A percentile compares a stretch with the other conserved stretches of the same genome.
These are phyloP conservation scores for Diutina neorugosa DNA, from an alignment of 1,139 yeast genomes.

Conservation along the genomic window DNA sequence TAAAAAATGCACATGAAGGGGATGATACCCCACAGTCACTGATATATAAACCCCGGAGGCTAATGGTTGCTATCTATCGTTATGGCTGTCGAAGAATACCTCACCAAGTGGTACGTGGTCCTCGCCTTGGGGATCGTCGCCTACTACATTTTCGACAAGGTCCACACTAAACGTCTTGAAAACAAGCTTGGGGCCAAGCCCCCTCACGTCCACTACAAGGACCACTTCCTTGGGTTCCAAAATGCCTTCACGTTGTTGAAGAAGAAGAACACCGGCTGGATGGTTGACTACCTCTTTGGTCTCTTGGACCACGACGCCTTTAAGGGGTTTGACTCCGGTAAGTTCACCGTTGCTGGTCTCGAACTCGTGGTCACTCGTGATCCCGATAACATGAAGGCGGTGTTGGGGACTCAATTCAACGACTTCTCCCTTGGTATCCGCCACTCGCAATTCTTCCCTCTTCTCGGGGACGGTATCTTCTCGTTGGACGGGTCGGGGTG, in stretches of 20 bases:
- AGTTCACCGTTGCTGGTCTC: slow-evolving; percentile 10
- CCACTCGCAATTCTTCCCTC: slow-evolving; percentile 27
- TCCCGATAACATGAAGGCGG: slow-evolving; percentile 23
- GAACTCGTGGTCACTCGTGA: slow-evolving; percentile 18
- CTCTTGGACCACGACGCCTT: not conserved
- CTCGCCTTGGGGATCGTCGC: not conserved
- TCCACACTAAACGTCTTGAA: slow-evolving; percentile 1
- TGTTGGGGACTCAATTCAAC: slow-evolving; percentile 16
- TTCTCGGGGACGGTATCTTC: slow-evolving; percentile 47
- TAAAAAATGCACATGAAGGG: not conserved
- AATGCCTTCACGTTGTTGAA: not conserved
- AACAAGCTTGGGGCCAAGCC: slow-evolving; percentile 2
- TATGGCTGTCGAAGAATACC: not conserved
- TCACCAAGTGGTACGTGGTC: slow-evolving; percentile 2
- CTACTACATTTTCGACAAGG: not conserved
- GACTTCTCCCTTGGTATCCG: slow-evolving; percentile 36
- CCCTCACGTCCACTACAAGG: not conserved
- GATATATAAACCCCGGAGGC: not conserved
- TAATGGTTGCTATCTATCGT: not conserved
- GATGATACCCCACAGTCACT: not conserved
- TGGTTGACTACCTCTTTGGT: not conserved
- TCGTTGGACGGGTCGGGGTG: slow-evolving; percentile 44
- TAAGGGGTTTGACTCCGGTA: not conserved
- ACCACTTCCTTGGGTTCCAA: not conserved
- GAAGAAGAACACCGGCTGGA: slow-evolving; percentile 1